These are phyloP conservation scores for Alternaria consortialis DNA, from an alignment of 2,329 filamentous ascomycete species.

Conservation along the genomic window DNA sequence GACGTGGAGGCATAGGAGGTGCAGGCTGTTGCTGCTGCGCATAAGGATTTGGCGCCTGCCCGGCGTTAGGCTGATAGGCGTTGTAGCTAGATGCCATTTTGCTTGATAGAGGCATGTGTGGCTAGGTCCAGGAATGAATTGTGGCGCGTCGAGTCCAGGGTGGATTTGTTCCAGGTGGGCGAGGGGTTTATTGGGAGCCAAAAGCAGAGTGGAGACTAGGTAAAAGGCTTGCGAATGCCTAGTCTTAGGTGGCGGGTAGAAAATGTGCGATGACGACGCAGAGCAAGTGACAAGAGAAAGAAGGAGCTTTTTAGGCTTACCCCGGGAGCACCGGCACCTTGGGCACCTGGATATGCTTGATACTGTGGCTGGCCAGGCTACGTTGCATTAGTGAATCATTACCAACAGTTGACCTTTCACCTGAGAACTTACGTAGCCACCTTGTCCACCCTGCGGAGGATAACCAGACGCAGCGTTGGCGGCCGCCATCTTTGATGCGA, in stretches of 20 bases:
- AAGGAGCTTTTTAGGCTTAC: constrained; percentile 45
- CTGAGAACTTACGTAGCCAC: constrained; percentile 63
- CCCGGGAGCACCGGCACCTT: constrained; percentile 51
- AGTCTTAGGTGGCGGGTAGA: constrained; percentile 34
- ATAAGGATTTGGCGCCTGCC: constrained; percentile 41
- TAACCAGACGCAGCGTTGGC: constrained; percentile 48
- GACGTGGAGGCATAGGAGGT: constrained; percentile 45
- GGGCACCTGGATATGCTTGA: constrained; percentile 66
- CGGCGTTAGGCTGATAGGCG: constrained; percentile 41
- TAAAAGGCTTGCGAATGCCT: constrained; percentile 26
- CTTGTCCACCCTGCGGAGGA: constrained; percentile 50
- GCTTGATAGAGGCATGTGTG: constrained; percentile 39
- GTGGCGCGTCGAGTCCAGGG: constrained; percentile 18
- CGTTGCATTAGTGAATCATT: constrained; percentile 33
- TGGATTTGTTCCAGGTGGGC: constrained; percentile 16
- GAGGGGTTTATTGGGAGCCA: constrained; percentile 35
- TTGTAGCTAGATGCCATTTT: constrained; percentile 44
- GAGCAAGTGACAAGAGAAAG: constrained; percentile 35
- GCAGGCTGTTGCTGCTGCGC: constrained; percentile 37
- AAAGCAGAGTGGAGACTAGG: constrained; percentile 34
- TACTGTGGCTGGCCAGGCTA: constrained; percentile 61
- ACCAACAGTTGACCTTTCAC: constrained; percentile 14
- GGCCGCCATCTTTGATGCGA: constrained; percentile 59
- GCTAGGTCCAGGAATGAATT: constrained; percentile 22
- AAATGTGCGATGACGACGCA: constrained; percentile 45